Base-by-base conservation (phyloP, 139 green algal genomes). In the Chlamydomonas incerta region DNA sequence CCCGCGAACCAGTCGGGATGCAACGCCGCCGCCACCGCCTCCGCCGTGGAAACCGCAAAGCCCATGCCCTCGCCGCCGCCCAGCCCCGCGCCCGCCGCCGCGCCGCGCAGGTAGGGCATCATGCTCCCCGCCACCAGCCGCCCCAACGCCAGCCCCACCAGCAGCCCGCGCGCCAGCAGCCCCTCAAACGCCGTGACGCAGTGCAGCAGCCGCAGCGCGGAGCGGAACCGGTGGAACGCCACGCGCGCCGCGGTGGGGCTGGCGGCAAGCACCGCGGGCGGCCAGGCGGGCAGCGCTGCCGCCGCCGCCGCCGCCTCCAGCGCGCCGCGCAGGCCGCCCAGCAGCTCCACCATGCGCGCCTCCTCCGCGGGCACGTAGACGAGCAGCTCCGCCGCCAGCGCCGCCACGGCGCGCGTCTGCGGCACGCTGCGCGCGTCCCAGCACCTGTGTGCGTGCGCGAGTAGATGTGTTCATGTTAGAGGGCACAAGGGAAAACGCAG, bases 331-430 rank as follows among this genome's bases (percentile, higher is more conserved):
- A 90, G 84, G 50, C 67, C 72, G 29, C 57, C 37, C 23, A 92
- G 81, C 80, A 92, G 83, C 80, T 92, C 88, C 46, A 81, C 79
- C 88, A 93, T 92, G 37, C 86, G 46, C 60, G 89, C 74, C 66
- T 91, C 82, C 67, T 95, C 92, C 20, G 93, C 66, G 34, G 92
- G 92, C 35, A 97, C 82, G 63, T 97, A 97, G 52, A 97, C 93
- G 65, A 95, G 88, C 67, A 96, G 76, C 72, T 97, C 92, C 2
- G 82, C 86, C 23, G 95, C 82, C 35, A 97, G 80, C 5, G 87
- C 87, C 4, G 88, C 88, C 5, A 91, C 92, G 8, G 88, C 85
- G 21, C 65, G 33, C 46, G 90, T 96, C 67, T 95, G 92, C n/a
- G 62, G 33, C 20, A 81, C 31, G 73, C 90, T 92, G 72, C 55